These are phyloP conservation scores for Clonostachys solani DNA, from an alignment of 2,329 filamentous ascomycete species.

Conservation along the genomic window DNA sequence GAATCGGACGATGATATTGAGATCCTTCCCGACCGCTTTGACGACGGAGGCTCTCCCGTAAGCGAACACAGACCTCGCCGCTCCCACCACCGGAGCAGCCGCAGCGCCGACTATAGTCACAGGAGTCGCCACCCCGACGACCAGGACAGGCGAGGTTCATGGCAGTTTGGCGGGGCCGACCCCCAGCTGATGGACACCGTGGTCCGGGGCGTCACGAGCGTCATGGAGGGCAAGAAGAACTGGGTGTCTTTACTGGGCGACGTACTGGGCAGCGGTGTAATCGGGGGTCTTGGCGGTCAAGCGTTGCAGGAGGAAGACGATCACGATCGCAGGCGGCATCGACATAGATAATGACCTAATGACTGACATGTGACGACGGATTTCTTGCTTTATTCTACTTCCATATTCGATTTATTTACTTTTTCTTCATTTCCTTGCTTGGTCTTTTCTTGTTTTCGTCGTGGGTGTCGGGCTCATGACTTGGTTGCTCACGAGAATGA, in stretches of 20 bases:
- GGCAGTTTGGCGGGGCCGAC: slow-evolving; percentile 40
- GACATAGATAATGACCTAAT: slow-evolving; percentile 1
- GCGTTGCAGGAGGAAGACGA: not conserved
- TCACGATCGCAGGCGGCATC: not conserved
- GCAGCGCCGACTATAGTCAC: slow-evolving; percentile 38
- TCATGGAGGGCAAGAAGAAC: slow-evolving; percentile 3
- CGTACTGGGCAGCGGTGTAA: slow-evolving; percentile 1
- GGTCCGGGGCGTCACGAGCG: slow-evolving; percentile 4
- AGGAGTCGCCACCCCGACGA: slow-evolving; percentile 21
- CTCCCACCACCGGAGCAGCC: slow-evolving; percentile 21
- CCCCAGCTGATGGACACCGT: slow-evolving; percentile 15
- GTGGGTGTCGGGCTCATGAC: too few species aligned
- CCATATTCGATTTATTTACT: too few species aligned
- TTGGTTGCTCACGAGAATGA: too few species aligned
- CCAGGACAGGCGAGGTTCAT: slow-evolving; percentile 32
- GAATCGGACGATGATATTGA: slow-evolving; percentile 29
- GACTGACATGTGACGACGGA: not conserved
- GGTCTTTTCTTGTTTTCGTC: too few species aligned
- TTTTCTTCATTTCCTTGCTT: too few species aligned
- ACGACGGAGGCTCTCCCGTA: slow-evolving; percentile 34
- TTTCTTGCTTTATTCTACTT: too few species aligned
- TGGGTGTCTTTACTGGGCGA: slow-evolving; percentile 2
- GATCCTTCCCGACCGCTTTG: slow-evolving; percentile 41
- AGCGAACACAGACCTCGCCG: slow-evolving; percentile 11
- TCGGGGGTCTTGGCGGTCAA: not conserved